Evolutionary conservation across 495 filamentous ascomycete species (phyloP), one percentile per base, ranked within the genome.

Genomic region (Hypoxylon lienhwacheense): DNA sequence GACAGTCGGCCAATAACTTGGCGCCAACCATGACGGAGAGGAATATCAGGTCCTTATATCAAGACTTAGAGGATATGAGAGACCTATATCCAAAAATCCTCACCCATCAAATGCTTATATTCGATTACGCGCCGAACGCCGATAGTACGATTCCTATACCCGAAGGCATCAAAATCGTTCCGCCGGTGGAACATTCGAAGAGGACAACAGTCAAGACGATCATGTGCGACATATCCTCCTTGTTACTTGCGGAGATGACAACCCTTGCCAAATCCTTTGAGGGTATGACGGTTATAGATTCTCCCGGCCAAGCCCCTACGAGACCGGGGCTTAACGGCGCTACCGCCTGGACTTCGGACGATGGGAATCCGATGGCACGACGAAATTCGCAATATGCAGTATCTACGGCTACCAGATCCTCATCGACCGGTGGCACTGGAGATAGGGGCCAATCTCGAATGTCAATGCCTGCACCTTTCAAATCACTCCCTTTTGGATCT

Each of bases 121-220:
- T 96, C 63, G 87, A 93, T 58, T 83, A 83, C 68, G 71, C 75
- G 44, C 65, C 71, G 29, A 53, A 68, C 21, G 57, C 55, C 29
- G 70, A 77, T 28, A 66, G 70, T 53, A 64, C 73, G 10, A 59
- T 78, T 47, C 67, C 70, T 33, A 67, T 87, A 15, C 81, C 79
- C 29, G 74, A 85, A 58, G 82, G 79, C 29, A 77, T 95, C 24
- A 73, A 88, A 26, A 78, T 84, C 41, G 82, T 98, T 11, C 91
- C 90, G n/a, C 79, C 84, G 0, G 75, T 76, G 12, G 78, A 85
- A 47, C 76, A 82, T 14, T 88, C 83, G 25, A 88, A 84, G 66
- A 80, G 83, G 34, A 95, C 90, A n/a, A 96, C 89, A 3, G 91
- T 95, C 76, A 96, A 93, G 69, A 96, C 90, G 2, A 81, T 95